Conservation (phyloP, 257 asterid genomes). For the Plantago ovata region DNA sequence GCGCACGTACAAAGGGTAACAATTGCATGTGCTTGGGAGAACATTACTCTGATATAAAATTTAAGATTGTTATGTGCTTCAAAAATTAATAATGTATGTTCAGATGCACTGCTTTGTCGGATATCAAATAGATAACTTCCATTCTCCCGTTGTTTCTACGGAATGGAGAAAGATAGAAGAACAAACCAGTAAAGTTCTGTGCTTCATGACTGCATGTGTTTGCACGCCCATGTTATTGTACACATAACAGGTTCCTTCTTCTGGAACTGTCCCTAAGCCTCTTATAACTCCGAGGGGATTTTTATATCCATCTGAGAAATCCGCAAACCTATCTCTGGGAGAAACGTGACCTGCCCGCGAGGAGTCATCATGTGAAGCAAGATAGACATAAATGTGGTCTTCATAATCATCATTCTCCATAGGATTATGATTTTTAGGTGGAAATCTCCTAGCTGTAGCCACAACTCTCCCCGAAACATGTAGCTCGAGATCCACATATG, state of each 20-base stretch:
- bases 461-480: constrained; percentile 72
- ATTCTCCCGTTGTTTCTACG: not conserved
- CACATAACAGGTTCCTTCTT: constrained; percentile 80
- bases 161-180: not conserved
- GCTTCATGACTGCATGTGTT: constrained; percentile 88
- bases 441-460: constrained; percentile 76
- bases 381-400: constrained; percentile 67
- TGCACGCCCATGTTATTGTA: constrained; percentile 51
- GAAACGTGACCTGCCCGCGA: constrained; percentile 19
- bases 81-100: no score
- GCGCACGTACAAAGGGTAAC: no score
- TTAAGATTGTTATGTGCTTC: no score
- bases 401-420: constrained; percentile 37
- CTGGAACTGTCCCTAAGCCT: constrained; percentile 81
- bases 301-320: constrained; percentile 37
- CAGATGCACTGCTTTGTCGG: no score
- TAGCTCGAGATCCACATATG: constrained; percentile 68
- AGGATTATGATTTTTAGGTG: constrained; percentile 36
- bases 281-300: constrained; percentile 64
- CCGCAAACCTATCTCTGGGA: constrained; percentile 21
- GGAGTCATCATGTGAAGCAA: constrained; percentile 35
- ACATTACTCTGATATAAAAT: no score
- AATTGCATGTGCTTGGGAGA: no score
- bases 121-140: not conserved
- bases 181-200: constrained; percentile 79